phyloP scores from a whole-genome alignment of 306 rosid species.

The Trichosanthes truncata region DNA sequence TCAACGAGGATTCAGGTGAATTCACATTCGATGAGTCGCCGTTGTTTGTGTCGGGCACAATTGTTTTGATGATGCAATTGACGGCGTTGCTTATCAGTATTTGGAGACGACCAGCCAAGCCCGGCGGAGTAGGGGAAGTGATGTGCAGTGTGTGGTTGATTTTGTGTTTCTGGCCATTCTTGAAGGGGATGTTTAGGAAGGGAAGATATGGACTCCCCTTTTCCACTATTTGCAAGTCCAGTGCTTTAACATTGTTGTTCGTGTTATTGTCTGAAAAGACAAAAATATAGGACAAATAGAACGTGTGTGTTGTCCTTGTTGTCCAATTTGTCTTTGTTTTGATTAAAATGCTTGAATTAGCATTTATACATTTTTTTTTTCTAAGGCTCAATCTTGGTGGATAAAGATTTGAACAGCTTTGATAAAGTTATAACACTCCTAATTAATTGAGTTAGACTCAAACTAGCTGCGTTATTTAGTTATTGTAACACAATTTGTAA shows the following conservation, averaged over 20 bases:
- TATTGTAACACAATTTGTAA: too few relatives aligned
- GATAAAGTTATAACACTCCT: too few relatives aligned
- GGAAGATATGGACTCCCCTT: conserved; percentile 53
- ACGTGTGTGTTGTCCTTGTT: neutral
- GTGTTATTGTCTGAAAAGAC: conserved; percentile 16
- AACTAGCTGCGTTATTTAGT: too few relatives aligned
- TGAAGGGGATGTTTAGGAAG: conserved; percentile 42
- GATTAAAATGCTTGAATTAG: neutral
- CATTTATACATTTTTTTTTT: too few relatives aligned
- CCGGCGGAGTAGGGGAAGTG: conserved; percentile 30
- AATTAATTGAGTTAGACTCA: too few relatives aligned
- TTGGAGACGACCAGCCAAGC: neutral
- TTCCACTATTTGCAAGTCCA: conserved; percentile 32
- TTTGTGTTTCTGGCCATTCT: conserved; percentile 38
- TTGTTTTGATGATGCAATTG: conserved; percentile 42
- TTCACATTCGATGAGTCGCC: conserved; percentile 44
- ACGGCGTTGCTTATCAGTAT: conserved; percentile 20
- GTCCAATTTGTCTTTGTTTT: neutral
- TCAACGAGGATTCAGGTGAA: conserved; percentile 10
- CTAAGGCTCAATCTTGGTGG: too few relatives aligned
- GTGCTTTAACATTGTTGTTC: conserved; percentile 25
- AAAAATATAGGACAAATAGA: neutral
- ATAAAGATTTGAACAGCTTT: too few relatives aligned
- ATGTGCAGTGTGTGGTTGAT: conserved; percentile 32
- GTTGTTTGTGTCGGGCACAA: conserved; percentile 42